phyloP scores from a whole-genome alignment of 495 filamentous ascomycete genomes.

The Lineolata rhizophorae region DNA sequence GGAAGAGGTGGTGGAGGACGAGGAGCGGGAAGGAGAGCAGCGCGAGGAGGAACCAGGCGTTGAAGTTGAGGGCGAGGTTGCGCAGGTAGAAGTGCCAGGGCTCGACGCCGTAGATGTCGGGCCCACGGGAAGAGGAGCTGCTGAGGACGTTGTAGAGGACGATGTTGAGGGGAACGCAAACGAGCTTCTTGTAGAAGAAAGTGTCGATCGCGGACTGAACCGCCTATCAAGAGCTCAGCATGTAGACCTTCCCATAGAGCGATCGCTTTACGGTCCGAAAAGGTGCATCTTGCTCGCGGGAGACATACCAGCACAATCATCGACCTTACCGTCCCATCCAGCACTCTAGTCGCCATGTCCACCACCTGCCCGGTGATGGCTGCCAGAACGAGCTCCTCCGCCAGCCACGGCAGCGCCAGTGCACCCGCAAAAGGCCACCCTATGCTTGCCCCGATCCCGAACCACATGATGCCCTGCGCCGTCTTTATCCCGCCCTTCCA shows the following conservation, averaged over 20 bases:
- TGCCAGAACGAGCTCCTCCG: constrained; percentile 47
- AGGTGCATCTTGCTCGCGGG: neutral
- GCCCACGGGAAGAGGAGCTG: constrained; percentile 49
- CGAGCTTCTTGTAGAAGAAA: constrained; percentile 61
- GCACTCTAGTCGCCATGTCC: constrained; percentile 30
- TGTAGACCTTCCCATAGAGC: neutral
- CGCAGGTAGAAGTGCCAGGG: constrained; percentile 92
- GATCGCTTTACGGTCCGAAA: neutral
- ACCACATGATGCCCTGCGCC: constrained; percentile 71
- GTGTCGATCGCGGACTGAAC: constrained; percentile 45
- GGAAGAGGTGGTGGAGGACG: constrained; percentile 24
- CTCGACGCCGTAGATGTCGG: constrained; percentile 88
- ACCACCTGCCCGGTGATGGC: constrained; percentile 32
- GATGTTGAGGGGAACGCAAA: constrained; percentile 74
- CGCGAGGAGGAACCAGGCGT: constrained; percentile 74
- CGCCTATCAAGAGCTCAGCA: constrained; percentile 19
- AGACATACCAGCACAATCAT: constrained; percentile 46
- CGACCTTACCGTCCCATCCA: constrained; percentile 44
- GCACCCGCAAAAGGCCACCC: constrained; percentile 92
- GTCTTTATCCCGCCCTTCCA: constrained; percentile 55
- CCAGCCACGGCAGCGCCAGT: constrained; percentile 57
- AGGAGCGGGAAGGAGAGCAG: constrained; percentile 45
- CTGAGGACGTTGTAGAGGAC: constrained; percentile 89
- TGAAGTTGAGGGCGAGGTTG: constrained; percentile 89
- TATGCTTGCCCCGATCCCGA: constrained; percentile 67